Evolutionary conservation across 2,329 filamentous ascomycete species (phyloP).

Genomic region (Drechslera avenae): DNA sequence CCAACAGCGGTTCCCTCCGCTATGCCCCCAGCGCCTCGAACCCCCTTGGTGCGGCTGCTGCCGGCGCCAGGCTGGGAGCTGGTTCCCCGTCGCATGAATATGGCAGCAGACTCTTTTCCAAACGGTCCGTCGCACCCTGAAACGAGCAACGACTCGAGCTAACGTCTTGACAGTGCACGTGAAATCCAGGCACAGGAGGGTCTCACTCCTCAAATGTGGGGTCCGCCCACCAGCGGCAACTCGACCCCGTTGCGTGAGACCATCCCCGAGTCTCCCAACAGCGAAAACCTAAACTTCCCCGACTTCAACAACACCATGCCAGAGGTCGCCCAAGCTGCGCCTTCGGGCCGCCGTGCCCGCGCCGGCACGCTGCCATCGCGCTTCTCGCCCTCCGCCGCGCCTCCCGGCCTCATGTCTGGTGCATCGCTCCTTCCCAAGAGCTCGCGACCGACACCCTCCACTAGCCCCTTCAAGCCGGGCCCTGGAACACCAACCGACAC

Average conservation of each 20-base stretch:
- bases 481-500: slow-evolving; percentile 48
- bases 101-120: slow-evolving; percentile 79
- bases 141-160: slow-evolving; percentile 38
- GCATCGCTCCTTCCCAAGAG: slow-evolving; percentile 72
- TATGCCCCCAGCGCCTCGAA: slow-evolving; percentile 74
- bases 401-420: slow-evolving; percentile 60
- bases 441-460: slow-evolving; percentile 82
- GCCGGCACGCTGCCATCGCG: slow-evolving; percentile 96
- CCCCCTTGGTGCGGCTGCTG: slow-evolving; percentile 56
- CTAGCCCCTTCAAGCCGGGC: slow-evolving; percentile 81
- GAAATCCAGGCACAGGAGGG: slow-evolving; percentile 98
- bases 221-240: slow-evolving; percentile 93
- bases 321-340: slow-evolving; percentile 62
- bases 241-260: slow-evolving; percentile 96
- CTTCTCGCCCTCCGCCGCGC: slow-evolving; percentile 77
- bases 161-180: slow-evolving; percentile 68
- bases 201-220: slow-evolving; percentile 76
- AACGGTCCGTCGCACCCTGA: slow-evolving; percentile 70
- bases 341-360: slow-evolving; percentile 76
- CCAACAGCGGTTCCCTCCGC: slow-evolving; percentile 66
- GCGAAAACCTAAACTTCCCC: slow-evolving; percentile 92
- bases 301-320: slow-evolving; percentile 78
- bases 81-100: slow-evolving; percentile 97
- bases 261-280: slow-evolving; percentile 92
- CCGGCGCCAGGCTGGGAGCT: slow-evolving; percentile 75